Base-by-base conservation (phyloP, 2,329 filamentous ascomycete species). In the Tolypocladium guangdongense region DNA sequence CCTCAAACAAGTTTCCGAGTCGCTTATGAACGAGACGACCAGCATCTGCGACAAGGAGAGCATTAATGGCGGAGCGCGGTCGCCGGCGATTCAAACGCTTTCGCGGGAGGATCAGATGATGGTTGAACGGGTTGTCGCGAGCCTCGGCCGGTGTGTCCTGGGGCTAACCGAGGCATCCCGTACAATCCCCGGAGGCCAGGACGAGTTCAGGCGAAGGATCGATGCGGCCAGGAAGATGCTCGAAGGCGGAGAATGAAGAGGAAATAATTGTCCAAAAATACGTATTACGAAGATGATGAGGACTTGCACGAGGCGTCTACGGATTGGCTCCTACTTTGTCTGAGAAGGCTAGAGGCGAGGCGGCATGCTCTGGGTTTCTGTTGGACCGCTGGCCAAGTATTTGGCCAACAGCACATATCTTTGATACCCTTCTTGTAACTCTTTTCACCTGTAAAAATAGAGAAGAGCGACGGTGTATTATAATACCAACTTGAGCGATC, bases 141-240 rank as follows among this genome's bases (percentile, higher is more conserved):
- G 76, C 58, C 68, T 86, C 0, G 81, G 82, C 16, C 75, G 76
- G 58, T 85, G 82, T 55, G 80, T 85, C 1, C 64, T 84, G 10
- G 79, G 75, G 33, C 60, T 86, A 57, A 74, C 78, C 54, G 75
- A 86, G 68, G 68, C 74, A 51, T 73, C 80, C 58, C 70, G 71
- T 58, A 70, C 78, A 54, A 76, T 76, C 60, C 70, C 80, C 56
- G 80, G 88, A 59, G 78, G 77, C 50, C 76, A 83, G 54, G 75
- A 84, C 52, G 75, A 85, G 55, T 83, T 87, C 67, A 76, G 89
- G 55, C 75, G 86, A 57, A 78, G 87, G 59, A 77, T 96, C 50
- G 88, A 95, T 59, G 81, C 83, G 51, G 90, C 90, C 6, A 82
- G 84, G 55, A 77, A 81, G 51, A 78, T 88, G 4, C 73, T 95